Evolutionary conservation across 78 protist genomes (phyloP), one percentile per base, ranked within the genome.

Genomic region (Cyanophora paradoxa): DNA sequence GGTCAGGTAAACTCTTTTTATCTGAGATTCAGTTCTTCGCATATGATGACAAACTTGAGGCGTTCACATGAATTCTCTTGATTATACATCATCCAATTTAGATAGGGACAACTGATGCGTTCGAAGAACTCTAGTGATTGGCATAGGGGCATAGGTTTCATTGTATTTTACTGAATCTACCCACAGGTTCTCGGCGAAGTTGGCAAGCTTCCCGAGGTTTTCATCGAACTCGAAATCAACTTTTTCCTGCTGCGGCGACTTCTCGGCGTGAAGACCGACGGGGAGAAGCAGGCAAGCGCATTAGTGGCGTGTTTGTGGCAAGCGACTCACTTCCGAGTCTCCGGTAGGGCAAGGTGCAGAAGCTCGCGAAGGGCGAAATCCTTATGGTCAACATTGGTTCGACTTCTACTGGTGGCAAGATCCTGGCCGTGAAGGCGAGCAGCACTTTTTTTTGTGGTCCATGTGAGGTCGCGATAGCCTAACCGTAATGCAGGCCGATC

Each of bases 321-420:
- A n/a, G n/a, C n/a, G n/a, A n/a, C n/a, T n/a, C n/a, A n/a, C n/a
- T n/a, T n/a, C n/a, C n/a, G n/a, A n/a, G n/a, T n/a, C n/a, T n/a
- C n/a, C n/a, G n/a, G n/a, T n/a, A n/a, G n/a, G n/a, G n/a, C 61
- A 83, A 87, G 83, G 90, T 97, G 37, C 70, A 75, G 58, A 90
- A 88, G 81, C 88, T 98, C 24, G 42, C 79, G 39, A 85, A 86
- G 85, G 93, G 89, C 48, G 98, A 93, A 74, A 81, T 77, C 20
- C 56, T 82, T 42, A 81, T 69, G 81, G 54, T 79, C 41, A 97
- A 97, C 96, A 94, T 98, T 76, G 99, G 99, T 44, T 94, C 98
- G 22, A 88, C 93, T 5, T 84, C 95, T 22, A 89, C 98, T 26
- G 99, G 99, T 39, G 95, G 97, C 50, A 72, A 90, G 30, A 93